Percentiles rank a stretch among this genome's conserved stretches.
Conservation (phyloP, 352 stramenopile species). For the Phytopythium litorale region DNA sequence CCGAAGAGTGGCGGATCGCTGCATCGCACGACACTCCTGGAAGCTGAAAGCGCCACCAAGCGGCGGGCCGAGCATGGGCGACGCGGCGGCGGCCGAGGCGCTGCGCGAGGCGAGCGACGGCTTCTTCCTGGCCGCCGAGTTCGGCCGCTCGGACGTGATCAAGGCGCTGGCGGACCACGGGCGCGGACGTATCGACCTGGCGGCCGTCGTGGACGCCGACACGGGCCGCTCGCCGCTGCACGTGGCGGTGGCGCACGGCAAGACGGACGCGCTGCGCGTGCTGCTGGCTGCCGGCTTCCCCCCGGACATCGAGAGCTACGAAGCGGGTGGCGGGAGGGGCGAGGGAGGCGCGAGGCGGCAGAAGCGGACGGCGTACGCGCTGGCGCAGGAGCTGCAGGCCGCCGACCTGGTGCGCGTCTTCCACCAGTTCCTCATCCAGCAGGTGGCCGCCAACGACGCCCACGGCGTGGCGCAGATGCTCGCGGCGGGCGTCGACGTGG, state of each 20-base stretch:
- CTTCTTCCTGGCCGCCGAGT: conserved; percentile 81
- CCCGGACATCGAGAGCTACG: conserved; percentile 37
- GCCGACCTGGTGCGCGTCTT: conserved; percentile 75
- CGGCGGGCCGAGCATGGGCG: not conserved
- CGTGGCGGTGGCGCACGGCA: conserved; percentile 63
- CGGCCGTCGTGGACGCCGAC: conserved; percentile 48
- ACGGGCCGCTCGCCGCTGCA: conserved; percentile 73
- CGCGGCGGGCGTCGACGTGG: conserved; percentile 45
- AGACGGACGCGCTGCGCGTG: conserved; percentile 75
- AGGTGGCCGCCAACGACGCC: conserved; percentile 67
- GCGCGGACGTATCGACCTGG: conserved; percentile 42
- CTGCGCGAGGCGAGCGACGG: conserved; percentile 69
- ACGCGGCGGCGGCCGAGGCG: conserved; percentile 21
- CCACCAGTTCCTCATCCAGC: conserved; percentile 84
- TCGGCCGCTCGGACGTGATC: conserved; percentile 81
- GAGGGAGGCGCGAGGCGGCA: not conserved
- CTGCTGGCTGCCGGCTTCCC: conserved; percentile 77
- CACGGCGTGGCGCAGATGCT: conserved; percentile 56
- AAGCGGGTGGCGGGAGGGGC: not conserved
- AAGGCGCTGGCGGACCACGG: conserved; percentile 76
- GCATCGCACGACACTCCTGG: not conserved
- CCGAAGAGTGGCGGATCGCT: conserved; percentile 2
- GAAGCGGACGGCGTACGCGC: conserved; percentile 53
- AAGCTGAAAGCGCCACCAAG: not conserved
- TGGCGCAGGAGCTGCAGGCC: conserved; percentile 56